Evolutionary conservation across 495 filamentous ascomycete species (phyloP).

Genomic region (Cairneyella variabilis): DNA sequence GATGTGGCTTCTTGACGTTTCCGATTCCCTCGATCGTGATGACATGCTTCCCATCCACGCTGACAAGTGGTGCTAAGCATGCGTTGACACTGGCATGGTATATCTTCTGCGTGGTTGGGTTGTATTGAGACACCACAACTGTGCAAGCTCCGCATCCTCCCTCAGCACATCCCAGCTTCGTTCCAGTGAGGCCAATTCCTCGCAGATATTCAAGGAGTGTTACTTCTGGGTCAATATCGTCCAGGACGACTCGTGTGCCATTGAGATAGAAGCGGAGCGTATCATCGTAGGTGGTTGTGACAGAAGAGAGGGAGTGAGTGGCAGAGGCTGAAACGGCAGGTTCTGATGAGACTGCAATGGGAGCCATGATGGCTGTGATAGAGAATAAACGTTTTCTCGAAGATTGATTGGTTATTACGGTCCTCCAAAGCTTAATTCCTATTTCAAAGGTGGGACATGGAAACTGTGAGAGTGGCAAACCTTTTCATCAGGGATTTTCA

Average conservation of each 20-base stretch:
- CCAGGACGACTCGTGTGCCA: constrained; percentile 78
- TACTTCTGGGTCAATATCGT: constrained; percentile 75
- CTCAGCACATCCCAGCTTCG: constrained; percentile 81
- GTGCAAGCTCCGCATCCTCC: constrained; percentile 97
- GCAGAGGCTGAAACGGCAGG: constrained; percentile 19
- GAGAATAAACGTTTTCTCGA: not conserved
- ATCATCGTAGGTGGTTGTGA: constrained; percentile 64
- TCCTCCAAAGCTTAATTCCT: no score
- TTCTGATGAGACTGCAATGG: constrained; percentile 40
- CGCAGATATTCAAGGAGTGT: constrained; percentile 90
- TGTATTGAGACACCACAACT: constrained; percentile 89
- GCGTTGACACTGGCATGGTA: constrained; percentile 83
- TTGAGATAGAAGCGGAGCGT: constrained; percentile 88
- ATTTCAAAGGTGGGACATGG: not conserved
- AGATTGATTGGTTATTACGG: not conserved
- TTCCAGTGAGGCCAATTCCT: constrained; percentile 78
- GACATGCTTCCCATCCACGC: constrained; percentile 96
- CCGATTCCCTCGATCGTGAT: constrained; percentile 99
- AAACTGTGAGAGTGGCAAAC: not conserved
- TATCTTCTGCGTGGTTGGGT: constrained; percentile 83
- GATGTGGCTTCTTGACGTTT: constrained; percentile 80
- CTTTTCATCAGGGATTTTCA: not conserved
- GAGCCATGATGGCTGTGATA: constrained; percentile 36
- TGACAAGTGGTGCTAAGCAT: constrained; percentile 86
- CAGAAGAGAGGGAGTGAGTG: constrained; percentile 28